phyloP scores from a whole-genome alignment of 2,329 filamentous ascomycete genomes.

The Chaetomiaceae sp. region DNA sequence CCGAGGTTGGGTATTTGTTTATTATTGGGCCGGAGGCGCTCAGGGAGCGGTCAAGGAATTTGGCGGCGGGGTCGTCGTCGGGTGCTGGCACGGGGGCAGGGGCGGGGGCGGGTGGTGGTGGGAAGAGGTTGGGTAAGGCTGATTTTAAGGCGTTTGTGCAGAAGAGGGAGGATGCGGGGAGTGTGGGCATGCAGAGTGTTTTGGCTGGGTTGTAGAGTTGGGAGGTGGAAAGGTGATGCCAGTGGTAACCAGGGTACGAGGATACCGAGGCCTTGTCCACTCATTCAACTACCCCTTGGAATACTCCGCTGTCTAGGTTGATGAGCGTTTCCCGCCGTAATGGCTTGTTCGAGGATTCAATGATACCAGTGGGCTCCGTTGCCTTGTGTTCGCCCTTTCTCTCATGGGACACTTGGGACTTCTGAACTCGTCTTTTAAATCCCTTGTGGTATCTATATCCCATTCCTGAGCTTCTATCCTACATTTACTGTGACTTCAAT shows the following conservation, averaged over 20 bases:
- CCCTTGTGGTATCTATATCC: neutral
- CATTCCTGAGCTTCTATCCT: too few species aligned
- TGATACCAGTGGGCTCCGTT: conserved; percentile 3
- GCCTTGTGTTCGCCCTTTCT: neutral
- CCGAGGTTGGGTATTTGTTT: conserved; percentile 92
- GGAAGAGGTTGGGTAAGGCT: conserved; percentile 57
- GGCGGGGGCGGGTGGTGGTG: conserved; percentile 31
- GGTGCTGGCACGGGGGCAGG: conserved; percentile 22
- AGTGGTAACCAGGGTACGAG: too few species aligned
- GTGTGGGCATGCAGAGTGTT: conserved; percentile 76
- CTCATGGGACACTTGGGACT: neutral
- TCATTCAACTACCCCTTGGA: too few species aligned
- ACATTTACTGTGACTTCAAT: too few species aligned
- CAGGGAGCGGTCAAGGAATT: conserved; percentile 62
- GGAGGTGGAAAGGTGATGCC: neutral
- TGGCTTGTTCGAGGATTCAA: neutral
- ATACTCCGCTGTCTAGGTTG: neutral
- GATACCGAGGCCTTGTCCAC: neutral
- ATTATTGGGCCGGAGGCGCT: conserved; percentile 83
- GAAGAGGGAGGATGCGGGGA: conserved; percentile 77
- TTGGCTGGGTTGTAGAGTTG: conserved; percentile 55
- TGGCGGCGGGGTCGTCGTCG: conserved; percentile 37
- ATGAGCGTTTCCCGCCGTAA: too few species aligned
- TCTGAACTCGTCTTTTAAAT: neutral
- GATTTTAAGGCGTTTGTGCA: conserved; percentile 82